Evolutionary conservation across 2,329 filamentous ascomycete species (phyloP).

Genomic region (Cladorrhinum sp.): DNA sequence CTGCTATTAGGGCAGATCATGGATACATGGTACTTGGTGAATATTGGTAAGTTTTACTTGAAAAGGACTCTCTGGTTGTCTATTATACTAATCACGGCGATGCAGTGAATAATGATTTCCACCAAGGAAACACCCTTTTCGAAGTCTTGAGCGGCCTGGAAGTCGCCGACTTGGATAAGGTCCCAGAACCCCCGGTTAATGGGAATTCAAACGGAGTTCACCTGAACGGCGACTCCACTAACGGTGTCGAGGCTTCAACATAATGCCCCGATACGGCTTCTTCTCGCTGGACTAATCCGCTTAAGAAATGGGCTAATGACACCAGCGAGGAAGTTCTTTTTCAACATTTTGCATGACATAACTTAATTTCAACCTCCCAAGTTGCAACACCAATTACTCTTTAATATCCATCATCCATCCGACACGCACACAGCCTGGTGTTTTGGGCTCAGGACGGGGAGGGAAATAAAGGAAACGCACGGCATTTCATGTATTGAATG

Average conservation of each 20-base stretch:
- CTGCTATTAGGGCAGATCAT: constrained; percentile 78
- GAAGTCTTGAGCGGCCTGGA: constrained; percentile 76
- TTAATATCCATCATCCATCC: constrained; percentile 23
- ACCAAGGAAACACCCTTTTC: constrained; percentile 77
- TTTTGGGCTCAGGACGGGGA: not conserved
- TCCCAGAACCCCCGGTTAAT: constrained; percentile 29
- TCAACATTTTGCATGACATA: constrained; percentile 23
- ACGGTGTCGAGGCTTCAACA: constrained; percentile 22
- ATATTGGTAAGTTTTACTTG: constrained; percentile 69
- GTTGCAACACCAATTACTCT: constrained; percentile 14
- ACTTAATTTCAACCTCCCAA: constrained; percentile 24
- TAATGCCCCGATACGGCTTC: constrained; percentile 17
- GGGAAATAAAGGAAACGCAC: not conserved
- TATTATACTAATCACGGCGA: constrained; percentile 3
- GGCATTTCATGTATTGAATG: constrained; percentile 1
- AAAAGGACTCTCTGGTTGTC: too few species aligned
- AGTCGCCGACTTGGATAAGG: constrained; percentile 60
- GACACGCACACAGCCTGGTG: constrained; percentile 15
- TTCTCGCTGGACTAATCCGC: constrained; percentile 2
- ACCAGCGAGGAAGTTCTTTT: constrained; percentile 7
- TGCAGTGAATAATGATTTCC: constrained; percentile 95
- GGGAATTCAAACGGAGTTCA: constrained; percentile 14
- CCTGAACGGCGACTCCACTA: constrained; percentile 15
- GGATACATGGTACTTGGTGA: constrained; percentile 89
- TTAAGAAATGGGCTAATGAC: constrained; percentile 11